These are phyloP conservation scores for Zanthoxylum bungeanum DNA, from an alignment of 345 rosid species.

Conservation along the genomic window DNA sequence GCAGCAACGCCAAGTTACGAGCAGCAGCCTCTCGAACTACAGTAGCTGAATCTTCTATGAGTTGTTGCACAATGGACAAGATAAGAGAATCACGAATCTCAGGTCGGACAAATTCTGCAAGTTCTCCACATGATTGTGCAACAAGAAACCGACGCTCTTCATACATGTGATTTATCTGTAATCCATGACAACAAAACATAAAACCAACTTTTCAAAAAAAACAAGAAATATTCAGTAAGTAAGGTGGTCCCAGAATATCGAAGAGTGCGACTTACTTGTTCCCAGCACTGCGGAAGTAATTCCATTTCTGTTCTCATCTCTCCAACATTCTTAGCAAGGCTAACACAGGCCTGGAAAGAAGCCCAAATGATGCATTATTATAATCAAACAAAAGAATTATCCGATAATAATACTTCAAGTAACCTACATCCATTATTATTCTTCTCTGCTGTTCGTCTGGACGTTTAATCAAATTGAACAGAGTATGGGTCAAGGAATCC, in stretches of 20 bases:
- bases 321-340: slow-evolving; percentile 91
- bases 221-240: slow-evolving; percentile 11
- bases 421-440: slow-evolving; percentile 92
- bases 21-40: slow-evolving; percentile 97
- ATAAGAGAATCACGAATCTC: slow-evolving; percentile 97
- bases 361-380: slow-evolving; percentile 22
- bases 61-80: slow-evolving; percentile 88
- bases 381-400: slow-evolving; percentile 15
- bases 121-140: slow-evolving; percentile 98
- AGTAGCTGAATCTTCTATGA: slow-evolving; percentile 89
- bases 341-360: slow-evolving; percentile 82
- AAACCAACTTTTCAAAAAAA: slow-evolving; percentile 12
- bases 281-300: slow-evolving; percentile 98
- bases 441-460: slow-evolving; percentile 97
- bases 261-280: slow-evolving; percentile 62
- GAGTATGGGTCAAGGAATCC: slow-evolving; percentile 90
- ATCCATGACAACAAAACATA: slow-evolving; percentile 26
- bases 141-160: slow-evolving; percentile 98
- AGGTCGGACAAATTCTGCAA: slow-evolving; percentile 89
- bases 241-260: slow-evolving; percentile 18
- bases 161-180: slow-evolving; percentile 88
- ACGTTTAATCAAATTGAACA: slow-evolving; percentile 92
- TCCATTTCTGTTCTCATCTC: slow-evolving; percentile 98
- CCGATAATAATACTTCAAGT: slow-evolving; percentile 18
- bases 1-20: slow-evolving; percentile 85